Conservation (phyloP, 805 yeast species). For the Trichomonascus vanleenenianus region DNA sequence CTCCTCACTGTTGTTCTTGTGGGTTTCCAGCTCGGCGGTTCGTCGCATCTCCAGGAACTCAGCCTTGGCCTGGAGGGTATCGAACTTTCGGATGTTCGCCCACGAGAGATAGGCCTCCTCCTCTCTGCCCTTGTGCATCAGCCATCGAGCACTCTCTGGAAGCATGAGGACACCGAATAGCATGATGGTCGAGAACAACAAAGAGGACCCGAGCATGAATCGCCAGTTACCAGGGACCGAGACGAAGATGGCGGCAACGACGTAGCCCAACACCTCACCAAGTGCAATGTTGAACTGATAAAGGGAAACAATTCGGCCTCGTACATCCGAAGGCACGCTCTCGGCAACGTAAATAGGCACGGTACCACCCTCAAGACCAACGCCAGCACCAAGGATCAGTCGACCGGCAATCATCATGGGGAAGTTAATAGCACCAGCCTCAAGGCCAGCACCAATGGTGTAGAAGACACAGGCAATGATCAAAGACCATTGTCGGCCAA, state of each 20-base stretch:
- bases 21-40: constrained; percentile 6
- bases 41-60: constrained; percentile 11
- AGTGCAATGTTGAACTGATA: constrained; percentile 59
- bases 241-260: constrained; percentile 54
- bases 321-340: constrained; percentile 47
- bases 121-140: constrained; percentile 41
- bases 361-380: constrained; percentile 60
- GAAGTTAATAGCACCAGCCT: constrained; percentile 42
- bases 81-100: constrained; percentile 47
- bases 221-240: constrained; percentile 55
- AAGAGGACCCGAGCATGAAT: constrained; percentile 55
- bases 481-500: constrained; percentile 51
- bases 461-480: constrained; percentile 51
- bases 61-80: constrained; percentile 35
- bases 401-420: constrained; percentile 53
- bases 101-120: constrained; percentile 51
- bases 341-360: constrained; percentile 58
- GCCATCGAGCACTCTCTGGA: constrained; percentile 58
- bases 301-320: constrained; percentile 55
- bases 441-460: constrained; percentile 52
- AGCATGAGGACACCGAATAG: constrained; percentile 44
- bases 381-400: constrained; percentile 53
- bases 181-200: constrained; percentile 48
- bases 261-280: constrained; percentile 60
- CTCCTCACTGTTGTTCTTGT: constrained; percentile 28